These are phyloP conservation scores for Colletotrichum incanum DNA, from an alignment of 2,329 filamentous ascomycete species.

Conservation along the genomic window DNA sequence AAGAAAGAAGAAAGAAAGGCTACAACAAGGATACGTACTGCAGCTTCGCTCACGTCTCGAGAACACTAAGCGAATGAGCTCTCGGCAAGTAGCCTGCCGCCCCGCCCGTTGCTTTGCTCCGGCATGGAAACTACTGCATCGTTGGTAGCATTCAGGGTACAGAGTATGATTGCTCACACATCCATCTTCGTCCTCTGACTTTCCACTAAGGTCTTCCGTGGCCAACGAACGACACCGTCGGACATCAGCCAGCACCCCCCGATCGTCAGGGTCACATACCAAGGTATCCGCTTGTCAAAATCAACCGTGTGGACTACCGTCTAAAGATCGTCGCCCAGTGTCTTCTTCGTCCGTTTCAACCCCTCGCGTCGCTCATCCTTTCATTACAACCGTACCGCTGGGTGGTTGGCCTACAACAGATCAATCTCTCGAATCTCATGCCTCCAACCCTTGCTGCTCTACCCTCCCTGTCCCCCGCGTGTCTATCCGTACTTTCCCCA, in stretches of 20 bases:
- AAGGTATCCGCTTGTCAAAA: conserved; percentile 29
- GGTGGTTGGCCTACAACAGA: conserved; percentile 11
- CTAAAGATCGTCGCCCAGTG: conserved; percentile 29
- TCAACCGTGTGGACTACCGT: conserved; percentile 18
- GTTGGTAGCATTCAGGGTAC: neutral
- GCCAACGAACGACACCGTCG: conserved; percentile 2
- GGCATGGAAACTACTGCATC: neutral
- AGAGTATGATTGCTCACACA: neutral
- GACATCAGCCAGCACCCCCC: neutral
- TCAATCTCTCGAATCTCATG: conserved; percentile 8
- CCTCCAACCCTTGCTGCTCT: conserved; percentile 8
- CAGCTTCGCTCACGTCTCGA: neutral
- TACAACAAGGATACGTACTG: neutral
- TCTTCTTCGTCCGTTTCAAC: conserved; percentile 31
- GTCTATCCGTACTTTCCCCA: conserved; percentile 12
- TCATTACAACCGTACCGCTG: conserved; percentile 27
- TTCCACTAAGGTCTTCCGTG: neutral
- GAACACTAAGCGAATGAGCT: neutral
- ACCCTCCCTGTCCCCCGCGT: conserved; percentile 9
- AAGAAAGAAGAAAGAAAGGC: neutral
- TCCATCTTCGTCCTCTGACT: conserved; percentile 6
- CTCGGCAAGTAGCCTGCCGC: conserved; percentile 20
- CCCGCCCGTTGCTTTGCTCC: conserved; percentile 1
- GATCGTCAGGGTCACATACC: conserved; percentile 35
- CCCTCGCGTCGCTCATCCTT: conserved; percentile 36